Evolutionary conservation across 495 filamentous ascomycete species (phyloP).

Genomic region (Extremus antarcticus): DNA sequence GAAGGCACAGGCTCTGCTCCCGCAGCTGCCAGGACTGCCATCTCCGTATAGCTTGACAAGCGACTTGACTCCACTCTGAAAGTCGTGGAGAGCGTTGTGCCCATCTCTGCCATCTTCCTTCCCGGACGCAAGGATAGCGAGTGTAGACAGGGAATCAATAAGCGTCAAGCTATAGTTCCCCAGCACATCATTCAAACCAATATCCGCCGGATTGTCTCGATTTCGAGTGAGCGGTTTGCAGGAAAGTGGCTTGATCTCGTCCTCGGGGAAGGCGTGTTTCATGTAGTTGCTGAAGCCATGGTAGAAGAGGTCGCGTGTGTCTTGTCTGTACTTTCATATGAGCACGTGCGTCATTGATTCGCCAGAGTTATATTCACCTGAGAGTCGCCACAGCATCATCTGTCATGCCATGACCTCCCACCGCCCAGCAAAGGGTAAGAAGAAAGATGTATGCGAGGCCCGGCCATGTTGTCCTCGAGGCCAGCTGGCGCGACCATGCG

Average conservation of each 20-base stretch:
- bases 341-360: constrained; percentile 36
- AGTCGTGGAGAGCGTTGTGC: constrained; percentile 53
- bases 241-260: constrained; percentile 83
- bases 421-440: constrained; percentile 1
- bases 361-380: neutral
- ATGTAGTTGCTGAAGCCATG: constrained; percentile 97
- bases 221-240: constrained; percentile 78
- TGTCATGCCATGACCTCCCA: constrained; percentile 27
- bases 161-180: constrained; percentile 95
- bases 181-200: constrained; percentile 88
- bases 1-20: constrained; percentile 69
- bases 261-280: constrained; percentile 86
- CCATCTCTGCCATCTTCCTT: constrained; percentile 38
- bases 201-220: constrained; percentile 62
- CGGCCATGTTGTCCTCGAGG: constrained; percentile 7
- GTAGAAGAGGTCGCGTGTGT: constrained; percentile 89
- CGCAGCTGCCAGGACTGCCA: constrained; percentile 60
- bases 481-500: constrained; percentile 1
- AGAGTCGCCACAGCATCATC: constrained; percentile 25
- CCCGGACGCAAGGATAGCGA: constrained; percentile 76
- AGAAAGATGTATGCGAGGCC: neutral
- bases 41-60: constrained; percentile 84
- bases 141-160: constrained; percentile 85
- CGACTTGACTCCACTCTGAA: constrained; percentile 67
- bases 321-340: constrained; percentile 23